Evolutionary conservation across 371 early-diverging fungal genomes (phyloP).

Genomic region (Syncephalastrum sp.): DNA sequence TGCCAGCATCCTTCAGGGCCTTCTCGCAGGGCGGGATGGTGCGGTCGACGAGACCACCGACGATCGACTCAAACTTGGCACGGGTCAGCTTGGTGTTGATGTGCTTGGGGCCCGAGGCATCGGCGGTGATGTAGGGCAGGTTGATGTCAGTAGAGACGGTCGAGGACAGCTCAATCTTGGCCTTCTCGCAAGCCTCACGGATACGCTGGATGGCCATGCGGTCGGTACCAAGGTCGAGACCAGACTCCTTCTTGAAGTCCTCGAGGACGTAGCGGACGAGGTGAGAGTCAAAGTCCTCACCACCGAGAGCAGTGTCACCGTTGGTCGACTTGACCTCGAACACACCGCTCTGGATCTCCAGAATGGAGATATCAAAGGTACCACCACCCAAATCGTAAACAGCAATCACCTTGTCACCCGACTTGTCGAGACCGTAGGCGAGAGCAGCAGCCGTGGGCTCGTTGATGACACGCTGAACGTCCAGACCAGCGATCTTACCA

Average conservation of each 20-base stretch:
- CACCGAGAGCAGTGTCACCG: conserved; percentile 98
- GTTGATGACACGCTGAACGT: conserved; percentile 97
- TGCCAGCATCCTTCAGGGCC: conserved; percentile 95
- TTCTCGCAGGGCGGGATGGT: conserved; percentile 95
- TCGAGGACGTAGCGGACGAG: conserved; percentile 82
- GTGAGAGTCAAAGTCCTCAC: conserved; percentile 97
- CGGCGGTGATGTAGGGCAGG: conserved; percentile 94
- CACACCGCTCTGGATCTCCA: conserved; percentile 97
- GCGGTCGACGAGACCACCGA: conserved; percentile 80
- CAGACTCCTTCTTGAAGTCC: conserved; percentile 82
- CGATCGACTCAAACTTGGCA: conserved; percentile 87
- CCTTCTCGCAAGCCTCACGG: conserved; percentile 97
- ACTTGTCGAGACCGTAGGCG: conserved; percentile 97
- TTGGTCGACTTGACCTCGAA: conserved; percentile 98
- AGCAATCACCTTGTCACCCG: conserved; percentile 89
- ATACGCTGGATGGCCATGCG: conserved; percentile 95
- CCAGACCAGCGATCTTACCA: conserved; percentile 94
- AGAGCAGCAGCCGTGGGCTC: conserved; percentile 99
- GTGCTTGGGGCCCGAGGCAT: conserved; percentile 94
- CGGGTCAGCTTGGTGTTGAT: conserved; percentile 92
- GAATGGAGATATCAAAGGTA: conserved; percentile 99
- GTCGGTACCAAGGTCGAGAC: conserved; percentile 74
- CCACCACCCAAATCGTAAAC: conserved; percentile 99
- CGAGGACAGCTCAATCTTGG: conserved; percentile 97
- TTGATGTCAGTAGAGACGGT: conserved; percentile 93